Conservation (phyloP, 106 monocot genomes). For the Platanthera guangdongensis region DNA sequence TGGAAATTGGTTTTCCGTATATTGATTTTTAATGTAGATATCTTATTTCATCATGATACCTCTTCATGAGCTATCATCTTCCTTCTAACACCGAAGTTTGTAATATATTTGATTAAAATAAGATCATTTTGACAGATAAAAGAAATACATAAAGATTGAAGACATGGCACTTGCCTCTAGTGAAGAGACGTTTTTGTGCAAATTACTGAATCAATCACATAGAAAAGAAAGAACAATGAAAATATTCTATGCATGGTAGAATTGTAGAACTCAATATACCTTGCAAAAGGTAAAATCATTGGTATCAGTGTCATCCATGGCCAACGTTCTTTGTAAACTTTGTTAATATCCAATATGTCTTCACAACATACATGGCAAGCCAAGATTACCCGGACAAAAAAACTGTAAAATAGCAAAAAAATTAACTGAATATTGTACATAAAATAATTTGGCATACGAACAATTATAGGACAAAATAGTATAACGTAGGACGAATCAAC, state of each 20-base stretch:
- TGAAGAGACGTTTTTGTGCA: not conserved
- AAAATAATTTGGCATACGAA: not conserved
- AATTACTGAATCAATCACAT: not conserved
- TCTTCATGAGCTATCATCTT: too few relatives aligned
- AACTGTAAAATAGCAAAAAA: not conserved
- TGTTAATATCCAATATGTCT: not conserved
- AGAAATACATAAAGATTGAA: not conserved
- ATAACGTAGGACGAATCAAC: too few relatives aligned
- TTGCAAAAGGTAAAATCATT: slow-evolving; percentile 52
- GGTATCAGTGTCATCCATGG: slow-evolving; percentile 22
- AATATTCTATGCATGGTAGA: not conserved
- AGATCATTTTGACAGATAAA: not conserved
- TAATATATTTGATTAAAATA: not conserved
- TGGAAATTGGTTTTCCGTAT: too few relatives aligned
- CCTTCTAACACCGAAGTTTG: too few relatives aligned
- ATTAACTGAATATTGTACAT: not conserved
- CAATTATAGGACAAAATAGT: not conserved
- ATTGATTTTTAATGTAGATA: too few relatives aligned
- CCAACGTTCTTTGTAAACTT: not conserved
- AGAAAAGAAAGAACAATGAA: not conserved
- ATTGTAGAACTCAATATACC: slow-evolving; percentile 10
- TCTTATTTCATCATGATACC: too few relatives aligned
- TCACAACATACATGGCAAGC: not conserved
- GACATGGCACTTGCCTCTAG: not conserved
- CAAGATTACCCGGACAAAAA: not conserved